phyloP scores from a whole-genome alignment of 2,329 filamentous ascomycete genomes.

The Ascochyta lentis region DNA sequence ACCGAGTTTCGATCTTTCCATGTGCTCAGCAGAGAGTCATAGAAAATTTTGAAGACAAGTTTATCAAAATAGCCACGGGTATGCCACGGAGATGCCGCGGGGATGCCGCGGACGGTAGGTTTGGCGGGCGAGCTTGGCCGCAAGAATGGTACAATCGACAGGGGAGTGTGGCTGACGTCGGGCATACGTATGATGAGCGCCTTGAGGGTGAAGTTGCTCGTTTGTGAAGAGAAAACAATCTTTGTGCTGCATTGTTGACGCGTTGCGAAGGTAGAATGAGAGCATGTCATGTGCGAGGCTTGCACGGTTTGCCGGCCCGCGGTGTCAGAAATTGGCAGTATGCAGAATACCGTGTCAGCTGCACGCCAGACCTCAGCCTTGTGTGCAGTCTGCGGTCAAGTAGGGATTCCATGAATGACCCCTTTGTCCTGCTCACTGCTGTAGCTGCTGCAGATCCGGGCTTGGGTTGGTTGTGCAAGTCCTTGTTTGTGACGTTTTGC shows the following conservation, averaged over 20 bases:
- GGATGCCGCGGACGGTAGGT: slow-evolving; percentile 7
- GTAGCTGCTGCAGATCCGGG: not conserved
- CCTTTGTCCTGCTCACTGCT: not conserved
- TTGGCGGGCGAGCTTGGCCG: slow-evolving; percentile 18
- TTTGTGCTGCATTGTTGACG: no score
- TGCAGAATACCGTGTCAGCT: not conserved
- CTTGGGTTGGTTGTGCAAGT: not conserved
- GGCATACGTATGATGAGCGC: not conserved
- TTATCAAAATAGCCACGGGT: not conserved
- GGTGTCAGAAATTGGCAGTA: not conserved
- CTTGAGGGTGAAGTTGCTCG: no score
- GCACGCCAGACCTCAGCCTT: slow-evolving; percentile 4
- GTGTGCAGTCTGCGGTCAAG: not conserved
- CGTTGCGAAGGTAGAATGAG: no score
- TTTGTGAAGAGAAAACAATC: no score
- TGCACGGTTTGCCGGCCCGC: slow-evolving; percentile 14
- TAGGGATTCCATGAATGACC: not conserved
- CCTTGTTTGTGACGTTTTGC: not conserved
- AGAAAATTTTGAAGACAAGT: not conserved
- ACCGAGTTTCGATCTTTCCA: not conserved
- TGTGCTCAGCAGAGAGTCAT: not conserved
- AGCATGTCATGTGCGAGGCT: not conserved
- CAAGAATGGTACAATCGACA: not conserved
- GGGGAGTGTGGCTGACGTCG: not conserved
- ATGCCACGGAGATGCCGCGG: not conserved